Conservation (phyloP, 129 eudicot genomes). For the Artemisia argyi region DNA sequence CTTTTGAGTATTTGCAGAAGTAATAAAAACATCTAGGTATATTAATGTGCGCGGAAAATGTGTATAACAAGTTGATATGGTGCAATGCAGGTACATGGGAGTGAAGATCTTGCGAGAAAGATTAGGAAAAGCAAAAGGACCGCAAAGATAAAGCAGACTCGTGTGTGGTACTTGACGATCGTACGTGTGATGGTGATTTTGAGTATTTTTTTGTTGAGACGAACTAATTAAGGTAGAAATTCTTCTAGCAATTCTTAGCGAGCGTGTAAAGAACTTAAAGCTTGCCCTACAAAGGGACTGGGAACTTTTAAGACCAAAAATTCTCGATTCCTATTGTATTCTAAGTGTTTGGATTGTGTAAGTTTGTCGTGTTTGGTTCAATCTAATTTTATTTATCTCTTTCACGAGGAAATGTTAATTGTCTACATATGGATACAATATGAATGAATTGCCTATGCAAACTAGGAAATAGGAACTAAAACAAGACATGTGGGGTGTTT, state of each 20-base stretch:
- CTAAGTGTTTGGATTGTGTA: background rate
- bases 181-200: background rate
- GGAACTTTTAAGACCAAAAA: background rate
- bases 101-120: slow-evolving; percentile 79
- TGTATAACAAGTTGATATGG: slow-evolving; percentile 1
- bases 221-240: slow-evolving; percentile 10
- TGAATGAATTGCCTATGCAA: background rate
- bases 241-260: slow-evolving; percentile 26
- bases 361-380: background rate
- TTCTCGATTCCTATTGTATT: slow-evolving; percentile 17
- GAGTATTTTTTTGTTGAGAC: background rate
- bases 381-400: background rate
- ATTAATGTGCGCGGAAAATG: no score
- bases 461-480: background rate
- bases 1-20: no score
- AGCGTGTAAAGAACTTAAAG: slow-evolving; percentile 19
- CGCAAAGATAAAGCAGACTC: slow-evolving; percentile 19
- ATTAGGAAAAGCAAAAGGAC: slow-evolving; percentile 46
- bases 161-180: background rate
- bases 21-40: no score
- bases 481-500: background rate
- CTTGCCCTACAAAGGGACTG: slow-evolving; percentile 8
- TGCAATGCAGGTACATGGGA: slow-evolving; percentile 82
- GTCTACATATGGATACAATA: background rate
- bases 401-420: background rate